Evolutionary conservation across 225 moss, liverwort and hornwort species (phyloP), one percentile per base, ranked within the genome.

Genomic region (Bryoerythrophyllum caledonicum): DNA sequence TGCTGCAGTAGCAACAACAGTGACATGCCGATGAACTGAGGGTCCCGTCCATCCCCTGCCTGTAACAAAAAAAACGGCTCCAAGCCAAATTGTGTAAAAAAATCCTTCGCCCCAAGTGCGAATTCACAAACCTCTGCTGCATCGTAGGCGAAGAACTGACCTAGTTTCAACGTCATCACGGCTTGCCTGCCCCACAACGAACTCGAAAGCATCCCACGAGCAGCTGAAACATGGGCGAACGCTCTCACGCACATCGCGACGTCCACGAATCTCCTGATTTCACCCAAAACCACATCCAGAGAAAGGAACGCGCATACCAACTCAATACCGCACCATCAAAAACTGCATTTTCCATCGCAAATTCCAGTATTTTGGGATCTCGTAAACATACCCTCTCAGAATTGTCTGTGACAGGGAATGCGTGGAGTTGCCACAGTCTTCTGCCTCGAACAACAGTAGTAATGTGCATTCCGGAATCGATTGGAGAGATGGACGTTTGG

Each of bases 171-270:
- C 23, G 59, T 30, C 60, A 70, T 52, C 62, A 32, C 34, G 27
- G 79, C 61, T 27, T 80, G 80, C n/a, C 67, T 60, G 75, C 75
- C 72, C 78, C 78, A 78, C 34, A 78, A 38, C n/a, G 70, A 77
- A 58, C 74, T 85, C 25, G 80, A 78, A 48, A 88, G 75, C 52
- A 82, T 75, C 55, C 69, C 80, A 32, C 82, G 76, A 41, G 66
- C 76, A 64, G 70, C 75, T 58, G 86, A 84, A 41, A 80, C 80
- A 75, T 38, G 70, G 21, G 70, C 78, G 5, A 85, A 67, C 49
- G 76, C 78, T 73, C 82, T 65, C 51, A 80, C 82, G 65, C 70
- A 85, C 78, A 78, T 85, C 6, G 60, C 71, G 60, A 38, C 60
- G 38, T 38, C 38, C n/a, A n/a, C n/a, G n/a, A n/a, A n/a, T n/a